Base-by-base conservation (phyloP, 1,284 basidiomycete genomes). In the Malassezia nana region DNA sequence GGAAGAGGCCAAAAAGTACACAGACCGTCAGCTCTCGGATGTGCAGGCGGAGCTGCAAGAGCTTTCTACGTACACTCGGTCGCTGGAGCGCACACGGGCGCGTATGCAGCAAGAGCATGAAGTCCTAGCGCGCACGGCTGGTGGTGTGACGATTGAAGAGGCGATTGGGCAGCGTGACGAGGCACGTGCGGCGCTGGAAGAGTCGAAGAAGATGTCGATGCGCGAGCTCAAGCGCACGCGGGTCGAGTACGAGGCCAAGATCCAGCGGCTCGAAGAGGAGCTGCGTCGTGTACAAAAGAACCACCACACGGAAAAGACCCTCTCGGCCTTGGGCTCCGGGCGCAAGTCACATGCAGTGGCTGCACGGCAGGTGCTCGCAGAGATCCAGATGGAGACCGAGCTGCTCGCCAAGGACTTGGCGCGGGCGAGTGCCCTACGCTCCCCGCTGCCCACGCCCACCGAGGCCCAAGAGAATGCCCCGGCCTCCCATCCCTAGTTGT, bases 1-100 rank as follows among this genome's bases (percentile, higher is more conserved):
- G 6, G 91, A 98, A 74, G 88, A 94, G 69, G 92, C 94, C 9
- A 96, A 96, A 76, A 86, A 86, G 54, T 84, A 94, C 59, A 94
- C 94, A 1, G 92, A 98, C 72, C 82, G 86, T 24, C 89, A 96
- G 73, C 82, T 96, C 6, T 81, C 79, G 24, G 87, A 89, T 18
- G 84, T 87, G 0, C 84, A 86, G 60, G 75, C 79, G 22, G 86
- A 89, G 73, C 74, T 91, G 25, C 80, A 84, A 74, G 82, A 83
- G 66, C 83, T 86, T 41, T 78, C 78, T 0, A 79, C 80, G 2
- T 87, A 89, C 64, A 87, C 89, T 55, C 82, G 84, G 39, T 88
- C 87, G 22, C 78, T 92, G 16, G 85, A 89, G 76, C 86, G 87
- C 74, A 82, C 83, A 3, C 88, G 86, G 72, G 77, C 80, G 30